Conservation (phyloP, 768 basidiomycete genomes). For the Lyophyllum shimeji region DNA sequence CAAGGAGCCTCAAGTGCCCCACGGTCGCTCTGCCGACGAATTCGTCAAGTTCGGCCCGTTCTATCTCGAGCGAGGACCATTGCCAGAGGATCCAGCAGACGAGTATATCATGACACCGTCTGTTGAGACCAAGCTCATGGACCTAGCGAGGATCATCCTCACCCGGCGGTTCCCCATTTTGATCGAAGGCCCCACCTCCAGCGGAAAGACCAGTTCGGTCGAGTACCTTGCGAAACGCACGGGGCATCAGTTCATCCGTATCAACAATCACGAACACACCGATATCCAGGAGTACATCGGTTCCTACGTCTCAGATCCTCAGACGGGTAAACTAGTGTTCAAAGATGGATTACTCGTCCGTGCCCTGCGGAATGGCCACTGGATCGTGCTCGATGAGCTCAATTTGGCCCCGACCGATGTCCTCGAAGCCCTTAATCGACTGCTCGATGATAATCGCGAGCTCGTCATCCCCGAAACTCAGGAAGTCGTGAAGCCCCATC, state of each 20-base stretch:
- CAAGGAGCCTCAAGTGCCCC: conserved; percentile 63
- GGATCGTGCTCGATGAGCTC: conserved; percentile 98
- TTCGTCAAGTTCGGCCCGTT: conserved; percentile 90
- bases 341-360: conserved; percentile 93
- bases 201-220: conserved; percentile 95
- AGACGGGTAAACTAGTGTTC: conserved; percentile 92
- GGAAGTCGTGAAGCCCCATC: conserved; percentile 90
- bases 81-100: conserved; percentile 61
- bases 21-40: conserved; percentile 43
- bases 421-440: conserved; percentile 92
- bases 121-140: conserved; percentile 89
- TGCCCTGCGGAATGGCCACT: conserved; percentile 88
- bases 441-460: conserved; percentile 97
- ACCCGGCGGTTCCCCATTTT: conserved; percentile 91
- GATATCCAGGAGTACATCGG: conserved; percentile 99
- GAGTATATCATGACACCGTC: conserved; percentile 96
- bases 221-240: conserved; percentile 93
- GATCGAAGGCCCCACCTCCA: conserved; percentile 97
- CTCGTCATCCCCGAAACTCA: conserved; percentile 94
- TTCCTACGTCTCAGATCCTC: conserved; percentile 90
- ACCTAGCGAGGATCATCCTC: conserved; percentile 88
- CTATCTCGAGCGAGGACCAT: conserved; percentile 79
- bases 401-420: conserved; percentile 98
- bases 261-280: conserved; percentile 99
- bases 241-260: conserved; percentile 93